These are phyloP conservation scores for Malbranchea cinnamomea DNA, from an alignment of 2,329 filamentous ascomycete genomes.

Conservation along the genomic window DNA sequence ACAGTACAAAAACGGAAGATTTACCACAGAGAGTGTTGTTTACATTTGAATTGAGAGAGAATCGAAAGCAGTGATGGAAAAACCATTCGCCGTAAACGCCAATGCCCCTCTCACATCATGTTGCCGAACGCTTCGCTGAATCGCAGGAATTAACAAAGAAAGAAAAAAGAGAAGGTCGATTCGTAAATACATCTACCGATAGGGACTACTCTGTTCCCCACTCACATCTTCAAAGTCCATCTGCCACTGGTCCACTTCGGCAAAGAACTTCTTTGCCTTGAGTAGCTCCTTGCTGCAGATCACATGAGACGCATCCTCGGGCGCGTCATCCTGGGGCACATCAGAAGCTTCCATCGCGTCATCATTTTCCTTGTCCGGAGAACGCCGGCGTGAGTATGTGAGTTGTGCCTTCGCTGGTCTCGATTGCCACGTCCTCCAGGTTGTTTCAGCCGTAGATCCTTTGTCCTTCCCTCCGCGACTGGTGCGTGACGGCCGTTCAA, in stretches of 20 bases:
- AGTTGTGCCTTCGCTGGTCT: constrained; percentile 1
- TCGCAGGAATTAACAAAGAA: not conserved
- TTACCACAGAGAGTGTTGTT: too few relatives aligned
- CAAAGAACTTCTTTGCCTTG: constrained; percentile 23
- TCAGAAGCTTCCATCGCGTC: not conserved
- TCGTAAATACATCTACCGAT: constrained; percentile 6
- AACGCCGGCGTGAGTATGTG: constrained; percentile 5
- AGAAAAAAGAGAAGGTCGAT: constrained; percentile 2
- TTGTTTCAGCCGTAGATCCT: not conserved
- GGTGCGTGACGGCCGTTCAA: constrained; percentile 6
- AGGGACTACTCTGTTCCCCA: constrained; percentile 14
- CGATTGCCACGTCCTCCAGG: not conserved
- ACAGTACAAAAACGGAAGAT: too few relatives aligned
- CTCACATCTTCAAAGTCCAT: constrained; percentile 31
- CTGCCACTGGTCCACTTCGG: constrained; percentile 27
- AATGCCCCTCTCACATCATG: too few relatives aligned
- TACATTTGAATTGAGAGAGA: too few relatives aligned
- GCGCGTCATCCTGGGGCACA: not conserved
- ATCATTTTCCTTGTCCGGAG: constrained; percentile 3
- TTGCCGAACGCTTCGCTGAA: not conserved
- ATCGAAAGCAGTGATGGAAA: too few relatives aligned
- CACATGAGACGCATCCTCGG: not conserved
- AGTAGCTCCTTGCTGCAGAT: constrained; percentile 23
- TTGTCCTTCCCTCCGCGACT: constrained; percentile 11
- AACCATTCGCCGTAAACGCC: too few relatives aligned